Conservation (phyloP, 441 rosid genomes). For the Biscutella laevigata region DNA sequence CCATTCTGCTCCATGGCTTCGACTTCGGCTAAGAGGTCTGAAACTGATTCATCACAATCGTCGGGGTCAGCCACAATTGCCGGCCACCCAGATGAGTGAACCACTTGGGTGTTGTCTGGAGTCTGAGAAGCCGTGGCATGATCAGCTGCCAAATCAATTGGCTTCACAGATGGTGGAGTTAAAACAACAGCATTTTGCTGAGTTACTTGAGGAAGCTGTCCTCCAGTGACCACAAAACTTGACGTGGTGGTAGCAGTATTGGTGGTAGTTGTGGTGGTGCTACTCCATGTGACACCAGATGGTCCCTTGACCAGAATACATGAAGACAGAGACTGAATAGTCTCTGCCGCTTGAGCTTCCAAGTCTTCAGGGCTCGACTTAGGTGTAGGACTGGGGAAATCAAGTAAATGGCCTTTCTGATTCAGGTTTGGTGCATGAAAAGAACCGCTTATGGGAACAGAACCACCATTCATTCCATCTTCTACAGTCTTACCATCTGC, state of each 20-base stretch:
- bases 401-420: slow-evolving; percentile 42
- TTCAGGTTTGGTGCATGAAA: slow-evolving; percentile 32
- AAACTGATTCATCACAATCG: slow-evolving; percentile 94
- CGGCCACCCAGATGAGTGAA: slow-evolving; percentile 61
- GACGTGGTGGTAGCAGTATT: slow-evolving; percentile 32
- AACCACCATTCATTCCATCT: slow-evolving; percentile 24
- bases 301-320: slow-evolving; percentile 39
- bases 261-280: slow-evolving; percentile 25
- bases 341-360: slow-evolving; percentile 40
- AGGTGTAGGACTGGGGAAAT: slow-evolving; percentile 39
- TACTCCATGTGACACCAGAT: slow-evolving; percentile 68
- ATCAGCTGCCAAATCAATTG: slow-evolving; percentile 18
- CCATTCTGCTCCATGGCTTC: slow-evolving; percentile 96
- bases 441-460: slow-evolving; percentile 27
- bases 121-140: slow-evolving; percentile 48
- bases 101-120: slow-evolving; percentile 47
- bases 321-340: slow-evolving; percentile 44
- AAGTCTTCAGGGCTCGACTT: slow-evolving; percentile 39
- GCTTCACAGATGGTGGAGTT: slow-evolving; percentile 44
- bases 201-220: slow-evolving; percentile 48
- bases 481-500: slow-evolving; percentile 13
- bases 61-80: slow-evolving; percentile 54
- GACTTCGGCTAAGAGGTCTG: slow-evolving; percentile 96
- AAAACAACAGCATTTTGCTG: slow-evolving; percentile 43
- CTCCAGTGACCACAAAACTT: slow-evolving; percentile 48